Evolutionary conservation across 208 protist genomes (phyloP).

Genomic region (Wallacemonas sp.): DNA sequence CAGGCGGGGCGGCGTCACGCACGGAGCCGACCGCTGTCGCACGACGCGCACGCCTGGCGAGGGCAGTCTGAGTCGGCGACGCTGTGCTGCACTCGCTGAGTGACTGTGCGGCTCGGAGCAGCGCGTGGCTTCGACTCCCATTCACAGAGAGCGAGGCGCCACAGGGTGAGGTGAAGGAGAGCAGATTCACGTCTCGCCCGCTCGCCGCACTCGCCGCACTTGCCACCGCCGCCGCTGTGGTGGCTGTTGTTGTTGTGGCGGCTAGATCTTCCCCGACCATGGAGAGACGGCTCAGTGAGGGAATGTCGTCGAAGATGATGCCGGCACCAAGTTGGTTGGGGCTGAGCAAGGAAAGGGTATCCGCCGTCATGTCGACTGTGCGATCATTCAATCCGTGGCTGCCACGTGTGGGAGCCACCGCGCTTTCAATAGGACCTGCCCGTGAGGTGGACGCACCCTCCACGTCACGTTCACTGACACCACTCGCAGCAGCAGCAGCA

Average conservation of each 20-base stretch:
- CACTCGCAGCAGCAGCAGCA: no score
- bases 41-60: background rate
- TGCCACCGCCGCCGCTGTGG: background rate
- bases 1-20: background rate
- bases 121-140: no score
- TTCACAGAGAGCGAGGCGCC: background rate
- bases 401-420: no score
- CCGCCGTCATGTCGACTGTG: background rate
- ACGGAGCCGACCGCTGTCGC: background rate
- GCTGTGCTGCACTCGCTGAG: background rate
- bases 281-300: constrained; percentile 5
- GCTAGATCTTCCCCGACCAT: background rate
- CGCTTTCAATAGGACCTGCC: no score
- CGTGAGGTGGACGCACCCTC: no score
- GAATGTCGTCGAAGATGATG: constrained; percentile 6
- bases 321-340: constrained; percentile 7
- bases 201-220: background rate
- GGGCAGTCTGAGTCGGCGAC: background rate
- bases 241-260: background rate
- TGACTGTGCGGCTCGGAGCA: no score
- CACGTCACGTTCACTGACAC: no score
- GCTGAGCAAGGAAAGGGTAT: background rate
- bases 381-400: no score
- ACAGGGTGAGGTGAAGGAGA: background rate
- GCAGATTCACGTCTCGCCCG: background rate